phyloP scores from a whole-genome alignment of 768 basidiomycete genomes.

The Podaxis pistillaris region DNA sequence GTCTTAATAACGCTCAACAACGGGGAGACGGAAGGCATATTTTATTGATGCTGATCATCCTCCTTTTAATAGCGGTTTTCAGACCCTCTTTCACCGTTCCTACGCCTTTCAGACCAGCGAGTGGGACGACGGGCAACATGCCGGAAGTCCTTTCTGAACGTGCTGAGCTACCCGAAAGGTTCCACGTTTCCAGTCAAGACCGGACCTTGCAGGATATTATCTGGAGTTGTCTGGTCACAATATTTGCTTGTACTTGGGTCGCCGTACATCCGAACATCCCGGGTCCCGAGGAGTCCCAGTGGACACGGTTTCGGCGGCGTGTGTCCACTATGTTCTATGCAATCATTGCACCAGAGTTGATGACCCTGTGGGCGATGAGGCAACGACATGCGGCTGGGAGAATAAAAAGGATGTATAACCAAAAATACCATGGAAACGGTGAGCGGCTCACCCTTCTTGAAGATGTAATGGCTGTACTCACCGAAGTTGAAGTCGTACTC shows the following conservation, averaged over 20 bases:
- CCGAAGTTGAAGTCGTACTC: not conserved
- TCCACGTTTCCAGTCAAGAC: not conserved
- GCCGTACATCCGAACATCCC: constrained; percentile 22
- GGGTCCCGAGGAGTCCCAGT: constrained; percentile 2
- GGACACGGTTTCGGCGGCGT: constrained; percentile 1
- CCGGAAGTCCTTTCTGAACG: not conserved
- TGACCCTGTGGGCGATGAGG: constrained; percentile 12
- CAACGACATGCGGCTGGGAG: constrained; percentile 7
- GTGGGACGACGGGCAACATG: not conserved
- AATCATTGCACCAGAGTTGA: constrained; percentile 13
- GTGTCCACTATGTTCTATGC: constrained; percentile 12
- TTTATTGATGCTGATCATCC: not conserved
- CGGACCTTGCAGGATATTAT: constrained; percentile 18
- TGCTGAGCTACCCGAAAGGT: not conserved
- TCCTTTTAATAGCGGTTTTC: not conserved
- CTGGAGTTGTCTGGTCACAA: constrained; percentile 21
- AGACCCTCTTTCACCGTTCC: not conserved
- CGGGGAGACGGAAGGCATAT: too few species aligned
- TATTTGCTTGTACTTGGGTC: constrained; percentile 23
- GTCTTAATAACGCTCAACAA: too few species aligned
- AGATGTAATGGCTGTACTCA: not conserved
- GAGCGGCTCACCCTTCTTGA: not conserved
- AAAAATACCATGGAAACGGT: not conserved
- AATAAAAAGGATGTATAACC: not conserved
- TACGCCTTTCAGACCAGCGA: too few species aligned